These are phyloP conservation scores for Terfezia claveryi DNA, from an alignment of 495 filamentous ascomycete species.

Conservation along the genomic window DNA sequence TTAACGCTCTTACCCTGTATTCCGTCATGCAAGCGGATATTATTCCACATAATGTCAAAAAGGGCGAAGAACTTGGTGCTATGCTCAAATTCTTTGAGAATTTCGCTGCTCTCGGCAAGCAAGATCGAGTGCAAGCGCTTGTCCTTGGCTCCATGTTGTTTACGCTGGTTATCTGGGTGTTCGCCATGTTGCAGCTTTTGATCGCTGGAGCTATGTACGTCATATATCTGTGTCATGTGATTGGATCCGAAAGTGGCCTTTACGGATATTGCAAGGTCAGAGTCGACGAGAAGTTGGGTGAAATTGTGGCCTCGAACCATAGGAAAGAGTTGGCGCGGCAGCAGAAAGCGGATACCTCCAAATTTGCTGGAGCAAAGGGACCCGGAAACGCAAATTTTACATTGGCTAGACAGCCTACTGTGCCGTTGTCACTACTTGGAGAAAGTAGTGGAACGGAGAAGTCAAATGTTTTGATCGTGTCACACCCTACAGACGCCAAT, in stretches of 20 bases:
- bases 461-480: neutral
- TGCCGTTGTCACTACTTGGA: neutral
- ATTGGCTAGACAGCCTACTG: neutral
- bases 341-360: conserved; percentile 25
- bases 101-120: conserved; percentile 40
- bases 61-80: conserved; percentile 31
- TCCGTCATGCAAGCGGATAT: conserved; percentile 52
- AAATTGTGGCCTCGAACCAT: conserved; percentile 62
- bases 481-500: neutral
- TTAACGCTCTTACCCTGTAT: conserved; percentile 75
- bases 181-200: conserved; percentile 52
- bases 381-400: neutral
- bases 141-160: conserved; percentile 78
- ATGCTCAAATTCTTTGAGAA: conserved; percentile 53
- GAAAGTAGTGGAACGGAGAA: neutral
- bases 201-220: conserved; percentile 56
- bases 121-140: conserved; percentile 53
- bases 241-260: conserved; percentile 61
- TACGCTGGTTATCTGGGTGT: conserved; percentile 72
- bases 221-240: conserved; percentile 73
- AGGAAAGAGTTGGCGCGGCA: conserved; percentile 69
- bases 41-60: conserved; percentile 29
- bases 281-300: conserved; percentile 55
- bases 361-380: neutral
- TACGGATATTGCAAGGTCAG: conserved; percentile 72